Base-by-base conservation (phyloP, 768 basidiomycete species). In the Tulasnella sp. region DNA sequence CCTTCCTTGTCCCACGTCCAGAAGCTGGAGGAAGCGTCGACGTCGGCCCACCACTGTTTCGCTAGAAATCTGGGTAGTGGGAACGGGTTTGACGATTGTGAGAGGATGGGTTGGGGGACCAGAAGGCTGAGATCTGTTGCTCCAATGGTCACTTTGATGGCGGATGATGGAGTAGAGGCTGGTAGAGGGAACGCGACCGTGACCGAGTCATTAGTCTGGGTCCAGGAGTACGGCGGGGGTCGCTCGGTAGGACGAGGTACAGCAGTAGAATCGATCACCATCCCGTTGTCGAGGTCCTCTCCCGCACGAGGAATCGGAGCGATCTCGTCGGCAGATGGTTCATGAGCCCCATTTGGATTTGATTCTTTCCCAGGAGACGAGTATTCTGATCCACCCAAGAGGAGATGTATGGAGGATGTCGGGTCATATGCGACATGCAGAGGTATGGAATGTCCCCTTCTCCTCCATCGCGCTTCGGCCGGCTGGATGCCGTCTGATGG, bases 1-100 rank as follows among this genome's bases (percentile, higher is more conserved):
- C 82, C 88, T 63, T 84, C 82, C 17, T 82, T 78, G 65, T 96
- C 92, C 80, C 86, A 95, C 3, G 90, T 94, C 93, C 92, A 99
- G 66, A 88, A 82, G 67, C 88, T 88, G n/a, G 85, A 78, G 2
- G 83, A 78, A 1, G 86, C 73, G 54, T 81, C 80, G 63, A 99
- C 85, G 9, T 73, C 72, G 64, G 82, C 91, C 95, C 94, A 99
- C 2, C 91, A 75, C 24, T 74, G 72, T 66, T 82, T 80, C 29
- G 77, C 73, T 0, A 80, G 77, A 69, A 84, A 86, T 41, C 70
- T 76, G 11, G 87, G 88, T 43, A 81, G 71, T 29, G 56, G 63
- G 13, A 64, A 73, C 68, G 38, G 76, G 62, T 44, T 69, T 67
- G 13, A 65, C 64, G 13, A 63, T 47, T 8, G 68, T 56, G 2